These are phyloP conservation scores for Scheffersomyces amazonensis DNA, from an alignment of 805 yeast genomes.

Conservation along the genomic window DNA sequence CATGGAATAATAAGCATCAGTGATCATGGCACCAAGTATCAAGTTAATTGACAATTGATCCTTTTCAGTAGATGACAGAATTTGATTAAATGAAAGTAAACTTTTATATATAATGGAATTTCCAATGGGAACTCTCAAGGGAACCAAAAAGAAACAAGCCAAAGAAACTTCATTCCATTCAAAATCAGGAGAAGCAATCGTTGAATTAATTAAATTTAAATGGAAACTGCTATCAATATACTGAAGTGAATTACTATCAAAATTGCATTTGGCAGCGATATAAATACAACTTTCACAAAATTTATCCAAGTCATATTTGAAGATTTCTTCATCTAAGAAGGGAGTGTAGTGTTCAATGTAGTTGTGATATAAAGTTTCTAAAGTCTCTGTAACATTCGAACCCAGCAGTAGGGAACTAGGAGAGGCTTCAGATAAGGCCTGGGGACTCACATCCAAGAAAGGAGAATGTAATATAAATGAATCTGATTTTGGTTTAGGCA, in stretches of 20 bases:
- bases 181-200: conserved; percentile 2
- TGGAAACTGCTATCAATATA: conserved; percentile 7
- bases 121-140: conserved; percentile 10
- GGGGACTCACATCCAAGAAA: too few species aligned
- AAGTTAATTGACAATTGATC: conserved; percentile 7
- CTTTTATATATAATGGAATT: conserved; percentile 4
- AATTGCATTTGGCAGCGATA: conserved; percentile 8
- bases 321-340: conserved; percentile 11
- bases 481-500: too few species aligned
- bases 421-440: too few species aligned
- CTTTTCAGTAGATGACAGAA: conserved; percentile 2
- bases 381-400: background rate
- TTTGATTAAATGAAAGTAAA: conserved; percentile 12
- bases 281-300: conserved; percentile 17
- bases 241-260: too few species aligned
- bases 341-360: conserved; percentile 17
- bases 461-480: too few species aligned
- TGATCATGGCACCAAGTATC: conserved; percentile 14
- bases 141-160: conserved; percentile 16
- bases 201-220: conserved; percentile 3
- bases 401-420: background rate
- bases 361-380: conserved; percentile 7
- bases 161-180: conserved; percentile 12
- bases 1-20: conserved; percentile 15
- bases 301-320: conserved; percentile 7